phyloP scores from a whole-genome alignment of 2,329 filamentous ascomycete species.

The Talaromyces sp. region DNA sequence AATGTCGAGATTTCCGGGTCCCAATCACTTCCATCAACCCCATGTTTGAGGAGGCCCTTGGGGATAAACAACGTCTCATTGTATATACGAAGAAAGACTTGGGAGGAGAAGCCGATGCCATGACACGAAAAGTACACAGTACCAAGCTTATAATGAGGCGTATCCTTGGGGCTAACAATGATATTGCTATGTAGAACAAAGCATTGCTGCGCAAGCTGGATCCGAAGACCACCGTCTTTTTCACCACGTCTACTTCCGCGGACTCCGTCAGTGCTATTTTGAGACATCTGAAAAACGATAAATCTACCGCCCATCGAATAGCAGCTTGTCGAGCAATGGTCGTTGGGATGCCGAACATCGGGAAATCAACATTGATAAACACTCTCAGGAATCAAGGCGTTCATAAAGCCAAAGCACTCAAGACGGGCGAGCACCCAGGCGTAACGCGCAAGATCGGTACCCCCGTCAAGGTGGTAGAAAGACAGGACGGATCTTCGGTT shows the following conservation, averaged over 20 bases:
- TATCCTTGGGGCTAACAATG: not conserved
- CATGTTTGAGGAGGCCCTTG: conserved; percentile 72
- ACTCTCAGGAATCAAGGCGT: conserved; percentile 67
- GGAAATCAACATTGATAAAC: conserved; percentile 93
- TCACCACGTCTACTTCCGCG: conserved; percentile 29
- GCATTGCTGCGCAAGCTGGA: conserved; percentile 32
- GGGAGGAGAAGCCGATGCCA: conserved; percentile 44
- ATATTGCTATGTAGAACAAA: conserved; percentile 23
- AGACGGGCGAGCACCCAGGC: conserved; percentile 80
- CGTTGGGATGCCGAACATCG: conserved; percentile 96
- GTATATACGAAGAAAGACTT: conserved; percentile 91
- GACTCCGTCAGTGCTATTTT: conserved; percentile 30
- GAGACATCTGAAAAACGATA: conserved; percentile 28
- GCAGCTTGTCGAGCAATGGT: conserved; percentile 79
- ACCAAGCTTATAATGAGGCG: not conserved
- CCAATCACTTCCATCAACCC: conserved; percentile 88
- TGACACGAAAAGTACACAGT: conserved; percentile 37
- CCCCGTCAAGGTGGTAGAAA: conserved; percentile 72
- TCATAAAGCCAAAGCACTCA: conserved; percentile 63
- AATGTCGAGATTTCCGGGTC: conserved; percentile 89
- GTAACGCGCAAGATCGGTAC: conserved; percentile 80
- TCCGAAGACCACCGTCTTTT: conserved; percentile 31
- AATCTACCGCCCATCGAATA: conserved; percentile 45
- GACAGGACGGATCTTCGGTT: conserved; percentile 55
- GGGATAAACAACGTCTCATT: conserved; percentile 67